Evolutionary conservation across 352 stramenopile species (phyloP).

Genomic region (Phytophthora citricola): DNA sequence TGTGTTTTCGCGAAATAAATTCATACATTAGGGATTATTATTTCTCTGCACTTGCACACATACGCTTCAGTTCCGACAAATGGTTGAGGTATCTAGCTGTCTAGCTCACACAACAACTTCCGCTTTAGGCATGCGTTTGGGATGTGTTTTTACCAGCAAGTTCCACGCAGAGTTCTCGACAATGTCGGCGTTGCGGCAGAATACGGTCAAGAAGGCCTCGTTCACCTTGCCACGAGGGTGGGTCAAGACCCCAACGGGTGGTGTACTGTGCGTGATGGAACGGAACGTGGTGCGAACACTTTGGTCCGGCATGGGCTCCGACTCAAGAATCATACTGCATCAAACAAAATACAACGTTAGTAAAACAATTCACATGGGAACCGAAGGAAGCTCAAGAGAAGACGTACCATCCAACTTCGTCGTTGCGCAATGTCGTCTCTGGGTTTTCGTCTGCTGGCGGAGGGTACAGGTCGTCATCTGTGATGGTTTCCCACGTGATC

Average conservation of each 20-base stretch:
- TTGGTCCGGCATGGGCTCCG: slow-evolving; percentile 55
- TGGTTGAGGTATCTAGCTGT: background rate
- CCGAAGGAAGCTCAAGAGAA: background rate
- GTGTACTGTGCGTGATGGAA: slow-evolving; percentile 75
- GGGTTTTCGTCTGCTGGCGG: slow-evolving; percentile 44
- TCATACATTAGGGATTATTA: slow-evolving; percentile 30
- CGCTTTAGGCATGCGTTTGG: slow-evolving; percentile 34
- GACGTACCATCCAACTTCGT: slow-evolving; percentile 82
- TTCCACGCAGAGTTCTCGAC: slow-evolving; percentile 72
- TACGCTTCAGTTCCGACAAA: background rate
- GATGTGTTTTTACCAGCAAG: slow-evolving; percentile 63
- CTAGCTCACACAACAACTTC: slow-evolving; percentile 39
- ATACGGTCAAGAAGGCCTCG: slow-evolving; percentile 80
- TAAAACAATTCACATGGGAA: background rate
- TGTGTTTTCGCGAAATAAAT: slow-evolving; percentile 15
- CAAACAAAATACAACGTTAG: slow-evolving; percentile 8
- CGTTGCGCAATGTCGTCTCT: slow-evolving; percentile 70
- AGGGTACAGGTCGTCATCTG: slow-evolving; percentile 71
- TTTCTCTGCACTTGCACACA: slow-evolving; percentile 13
- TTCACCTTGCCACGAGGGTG: slow-evolving; percentile 78
- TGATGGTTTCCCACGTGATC: slow-evolving; percentile 78
- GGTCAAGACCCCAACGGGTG: slow-evolving; percentile 65
- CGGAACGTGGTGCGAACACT: slow-evolving; percentile 63
- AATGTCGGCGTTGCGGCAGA: slow-evolving; percentile 78
- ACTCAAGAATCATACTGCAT: slow-evolving; percentile 71